These are phyloP conservation scores for Dryadomyces quercus-mongolicae DNA, from an alignment of 2,329 filamentous ascomycete species.

Conservation along the genomic window DNA sequence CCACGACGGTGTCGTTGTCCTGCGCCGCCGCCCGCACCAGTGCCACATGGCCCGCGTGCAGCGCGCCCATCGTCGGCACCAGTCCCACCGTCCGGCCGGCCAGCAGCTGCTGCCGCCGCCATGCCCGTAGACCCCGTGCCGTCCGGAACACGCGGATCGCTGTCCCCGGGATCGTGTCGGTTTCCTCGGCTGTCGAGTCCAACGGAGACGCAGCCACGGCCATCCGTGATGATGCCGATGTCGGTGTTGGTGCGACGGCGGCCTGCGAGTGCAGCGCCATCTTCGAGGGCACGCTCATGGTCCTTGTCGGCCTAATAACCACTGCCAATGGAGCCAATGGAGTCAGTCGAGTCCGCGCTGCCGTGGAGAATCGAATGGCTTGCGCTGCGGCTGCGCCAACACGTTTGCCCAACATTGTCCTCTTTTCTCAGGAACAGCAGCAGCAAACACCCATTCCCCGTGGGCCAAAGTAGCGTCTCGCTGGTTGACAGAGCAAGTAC, in stretches of 20 bases:
- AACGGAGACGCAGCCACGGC: no score
- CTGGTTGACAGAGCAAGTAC: no score
- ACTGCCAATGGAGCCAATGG: not conserved
- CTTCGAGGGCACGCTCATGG: not conserved
- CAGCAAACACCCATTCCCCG: not conserved
- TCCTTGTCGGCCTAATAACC: not conserved
- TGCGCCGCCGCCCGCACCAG: slow-evolving; percentile 73
- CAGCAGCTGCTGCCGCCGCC: slow-evolving; percentile 53
- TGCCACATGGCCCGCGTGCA: slow-evolving; percentile 84
- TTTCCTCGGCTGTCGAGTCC: no score
- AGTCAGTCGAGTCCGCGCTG: no score
- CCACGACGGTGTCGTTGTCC: slow-evolving; percentile 77
- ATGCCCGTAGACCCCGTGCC: slow-evolving; percentile 56
- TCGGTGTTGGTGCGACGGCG: slow-evolving; percentile 14
- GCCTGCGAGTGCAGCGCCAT: slow-evolving; percentile 28
- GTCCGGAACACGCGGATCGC: slow-evolving; percentile 64
- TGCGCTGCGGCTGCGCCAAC: not conserved
- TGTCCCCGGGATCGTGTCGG: slow-evolving; percentile 40
- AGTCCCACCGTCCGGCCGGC: slow-evolving; percentile 67
- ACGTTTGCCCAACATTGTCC: not conserved
- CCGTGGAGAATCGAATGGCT: not conserved
- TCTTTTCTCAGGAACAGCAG: not conserved
- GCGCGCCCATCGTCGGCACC: slow-evolving; percentile 93
- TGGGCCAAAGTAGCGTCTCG: no score
- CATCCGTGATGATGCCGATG: no score